phyloP scores from a whole-genome alignment of 2,329 filamentous ascomycete species.

The Ceratocystis eucalypticola region DNA sequence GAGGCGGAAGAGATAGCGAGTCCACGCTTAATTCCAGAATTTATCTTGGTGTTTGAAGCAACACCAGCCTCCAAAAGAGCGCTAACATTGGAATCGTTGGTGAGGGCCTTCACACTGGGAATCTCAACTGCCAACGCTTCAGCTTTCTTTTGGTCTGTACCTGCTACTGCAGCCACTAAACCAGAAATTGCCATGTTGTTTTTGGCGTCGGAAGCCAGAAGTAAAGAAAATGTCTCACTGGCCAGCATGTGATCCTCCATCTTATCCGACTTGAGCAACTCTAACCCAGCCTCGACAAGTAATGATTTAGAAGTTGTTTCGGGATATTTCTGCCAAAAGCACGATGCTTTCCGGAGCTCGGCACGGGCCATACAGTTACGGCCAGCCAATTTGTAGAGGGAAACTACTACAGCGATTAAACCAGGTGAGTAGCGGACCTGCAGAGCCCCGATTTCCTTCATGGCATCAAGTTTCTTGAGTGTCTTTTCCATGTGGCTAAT shows the following conservation, averaged over 20 bases:
- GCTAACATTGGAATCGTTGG: constrained; percentile 45
- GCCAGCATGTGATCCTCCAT: constrained; percentile 55
- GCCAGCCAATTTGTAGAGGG: constrained; percentile 63
- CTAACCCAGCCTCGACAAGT: constrained; percentile 66
- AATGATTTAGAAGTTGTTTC: constrained; percentile 42
- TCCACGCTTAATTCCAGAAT: constrained; percentile 36
- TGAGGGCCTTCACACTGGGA: constrained; percentile 48
- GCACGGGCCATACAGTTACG: constrained; percentile 57
- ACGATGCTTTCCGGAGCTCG: constrained; percentile 65
- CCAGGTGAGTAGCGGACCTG: constrained; percentile 74
- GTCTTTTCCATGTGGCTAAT: constrained; percentile 63
- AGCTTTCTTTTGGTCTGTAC: constrained; percentile 42
- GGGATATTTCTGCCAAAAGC: constrained; percentile 60
- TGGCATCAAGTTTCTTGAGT: constrained; percentile 55
- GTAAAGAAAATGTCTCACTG: constrained; percentile 61
- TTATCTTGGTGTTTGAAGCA: constrained; percentile 27
- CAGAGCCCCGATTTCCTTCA: constrained; percentile 40
- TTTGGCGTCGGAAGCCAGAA: constrained; percentile 50
- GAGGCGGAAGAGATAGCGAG: constrained; percentile 24
- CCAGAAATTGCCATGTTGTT: constrained; percentile 65
- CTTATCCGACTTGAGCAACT: constrained; percentile 63
- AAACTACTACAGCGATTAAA: constrained; percentile 64
- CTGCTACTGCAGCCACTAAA: constrained; percentile 69
- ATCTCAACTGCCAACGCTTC: constrained; percentile 43
- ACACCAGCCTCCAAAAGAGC: constrained; percentile 55